Base-by-base conservation (phyloP, 495 filamentous ascomycete genomes). In the Trichoderma reesei region DNA sequence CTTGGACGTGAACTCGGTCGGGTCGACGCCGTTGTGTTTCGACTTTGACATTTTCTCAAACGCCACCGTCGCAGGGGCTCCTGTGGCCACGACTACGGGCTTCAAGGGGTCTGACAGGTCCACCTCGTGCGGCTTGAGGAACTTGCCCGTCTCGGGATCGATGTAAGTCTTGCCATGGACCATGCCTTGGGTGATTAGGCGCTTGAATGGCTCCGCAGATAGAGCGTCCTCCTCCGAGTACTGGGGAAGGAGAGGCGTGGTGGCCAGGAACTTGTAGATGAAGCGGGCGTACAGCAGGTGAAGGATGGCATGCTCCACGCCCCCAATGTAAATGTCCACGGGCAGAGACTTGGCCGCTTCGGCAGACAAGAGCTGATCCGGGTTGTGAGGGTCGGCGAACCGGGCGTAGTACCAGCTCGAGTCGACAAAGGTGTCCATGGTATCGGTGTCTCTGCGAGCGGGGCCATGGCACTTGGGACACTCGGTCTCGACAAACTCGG, bases 21-120 rank as follows among this genome's bases (percentile, higher is more conserved):
- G 91, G 69, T 96, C 90, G n/a, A 95, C 89, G 38, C 91, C 91
- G 70, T 96, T 96, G 75, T 94, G 81, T 69, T 96, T 96, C 64
- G 90, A 93, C 73, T 96, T 96, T n/a, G 89, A 92, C 91, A 96
- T 96, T 68, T 96, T 96, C 73, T 96, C 90, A 64, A 84, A 95
- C 0, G 83, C 85, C 37, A 92, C 70, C 11, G 72, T 80, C 3
- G 89, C 85, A 0, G 69, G 69, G 54, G 83, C 71, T 26, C 82
- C 82, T 1, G 86, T 86, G 0, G 80, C 79, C 46, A 79, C 79
- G 42, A 91, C 81, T 60, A 82, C 77, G 2, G 88, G 89, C 8
- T 79, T 78, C 0, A 80, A 69, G 3, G 80, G 75, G 51, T 82
- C 77, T 10, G 77, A 82, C 13, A 87, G 68, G 65, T 92, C 87